phyloP scores from a whole-genome alignment of 179 eudicot species.

The Gypsophila paniculata region DNA sequence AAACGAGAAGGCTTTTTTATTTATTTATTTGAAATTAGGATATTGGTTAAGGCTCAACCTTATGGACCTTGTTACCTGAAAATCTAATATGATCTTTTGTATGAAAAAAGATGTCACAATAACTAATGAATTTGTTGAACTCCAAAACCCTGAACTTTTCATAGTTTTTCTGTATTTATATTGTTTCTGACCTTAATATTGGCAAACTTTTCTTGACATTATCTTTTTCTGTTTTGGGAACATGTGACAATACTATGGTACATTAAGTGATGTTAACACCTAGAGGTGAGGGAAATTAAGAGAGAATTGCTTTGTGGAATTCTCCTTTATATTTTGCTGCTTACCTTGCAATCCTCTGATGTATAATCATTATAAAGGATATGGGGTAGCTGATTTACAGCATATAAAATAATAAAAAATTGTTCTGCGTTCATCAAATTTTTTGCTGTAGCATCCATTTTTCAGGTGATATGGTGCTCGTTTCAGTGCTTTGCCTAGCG shows the following conservation, averaged over 20 bases:
- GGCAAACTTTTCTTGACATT: not conserved
- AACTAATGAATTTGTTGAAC: not conserved
- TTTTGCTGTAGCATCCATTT: not conserved
- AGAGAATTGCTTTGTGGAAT: not conserved
- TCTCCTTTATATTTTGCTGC: not conserved
- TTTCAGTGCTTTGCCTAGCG: not conserved
- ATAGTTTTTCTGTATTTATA: not conserved
- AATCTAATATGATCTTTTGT: not conserved
- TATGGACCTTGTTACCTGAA: conserved; percentile 8
- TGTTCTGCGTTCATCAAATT: too few species aligned
- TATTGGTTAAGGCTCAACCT: not conserved
- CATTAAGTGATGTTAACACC: not conserved
- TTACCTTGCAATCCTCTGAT: not conserved
- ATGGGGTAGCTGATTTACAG: too few species aligned
- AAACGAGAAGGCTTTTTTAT: not conserved
- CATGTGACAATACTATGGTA: not conserved
- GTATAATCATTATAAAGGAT: too few species aligned
- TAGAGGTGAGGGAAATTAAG: not conserved
- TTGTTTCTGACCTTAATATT: not conserved
- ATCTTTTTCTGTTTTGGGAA: not conserved
- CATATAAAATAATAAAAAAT: too few species aligned
- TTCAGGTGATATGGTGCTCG: not conserved
- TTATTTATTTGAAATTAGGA: not conserved
- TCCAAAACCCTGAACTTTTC: not conserved
- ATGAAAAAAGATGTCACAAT: not conserved